Conservation (phyloP, 139 green algal genomes). For the Micractinium sp. region DNA sequence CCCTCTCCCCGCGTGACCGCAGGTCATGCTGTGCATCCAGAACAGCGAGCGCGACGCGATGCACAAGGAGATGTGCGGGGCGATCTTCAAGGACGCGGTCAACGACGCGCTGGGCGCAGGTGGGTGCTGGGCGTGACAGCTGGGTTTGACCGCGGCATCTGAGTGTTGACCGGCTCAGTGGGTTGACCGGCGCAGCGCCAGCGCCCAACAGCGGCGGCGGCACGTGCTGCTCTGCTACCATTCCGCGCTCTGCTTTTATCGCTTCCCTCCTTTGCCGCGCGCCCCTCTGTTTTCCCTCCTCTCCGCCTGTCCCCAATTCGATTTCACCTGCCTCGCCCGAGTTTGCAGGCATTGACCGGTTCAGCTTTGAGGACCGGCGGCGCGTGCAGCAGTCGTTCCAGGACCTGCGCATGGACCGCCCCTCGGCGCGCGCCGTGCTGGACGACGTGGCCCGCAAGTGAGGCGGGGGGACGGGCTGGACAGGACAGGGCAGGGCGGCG, state of each 20-base stretch:
- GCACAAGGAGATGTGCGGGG: conserved; percentile 67
- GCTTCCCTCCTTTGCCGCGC: too few relatives aligned
- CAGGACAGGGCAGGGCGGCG: too few relatives aligned
- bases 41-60: conserved; percentile 58
- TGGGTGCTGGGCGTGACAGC: neutral
- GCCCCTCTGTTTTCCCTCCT: too few relatives aligned
- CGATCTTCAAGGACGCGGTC: conserved; percentile 65
- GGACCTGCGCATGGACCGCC: conserved; percentile 74
- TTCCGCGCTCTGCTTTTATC: too few relatives aligned
- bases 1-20: conserved; percentile 46
- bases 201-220: neutral
- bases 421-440: conserved; percentile 14
- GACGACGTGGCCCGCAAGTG: conserved; percentile 19
- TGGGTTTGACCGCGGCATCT: neutral
- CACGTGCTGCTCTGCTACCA: neutral
- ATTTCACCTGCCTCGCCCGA: neutral
- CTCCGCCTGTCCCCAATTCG: neutral
- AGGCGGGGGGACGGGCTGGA: too few relatives aligned
- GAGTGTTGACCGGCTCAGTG: neutral
- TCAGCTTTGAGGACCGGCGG: conserved; percentile 67
- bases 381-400: conserved; percentile 67
- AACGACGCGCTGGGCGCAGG: conserved; percentile 51
- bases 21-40: conserved; percentile 89
- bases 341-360: conserved; percentile 65
- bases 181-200: neutral